Evolutionary conservation across 345 rosid species (phyloP), one percentile per base, ranked within the genome.

Genomic region (Pseudoturritis turrita): DNA sequence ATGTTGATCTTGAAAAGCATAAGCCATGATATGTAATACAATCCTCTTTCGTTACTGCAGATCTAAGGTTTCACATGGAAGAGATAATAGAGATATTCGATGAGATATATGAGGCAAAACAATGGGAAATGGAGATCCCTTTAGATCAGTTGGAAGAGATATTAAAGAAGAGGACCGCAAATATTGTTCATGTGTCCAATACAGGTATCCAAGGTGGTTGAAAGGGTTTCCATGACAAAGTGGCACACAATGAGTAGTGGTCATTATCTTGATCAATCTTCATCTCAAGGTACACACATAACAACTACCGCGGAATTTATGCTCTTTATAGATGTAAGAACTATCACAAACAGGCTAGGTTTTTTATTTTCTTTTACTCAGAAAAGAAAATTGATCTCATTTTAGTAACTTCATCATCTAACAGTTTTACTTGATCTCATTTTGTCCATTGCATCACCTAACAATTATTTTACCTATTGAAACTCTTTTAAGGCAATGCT

Each of bases 11-110:
- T 39, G 17, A 23, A 22, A 53, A 28, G 56, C 6, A 10, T 18
- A 45, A 39, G 36, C 53, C 53, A 21, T 70, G 52, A 29, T 69
- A 28, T 15, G 10, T 10, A 33, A 39, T 58, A 15, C 25, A 18
- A 56, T 40, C 52, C 18, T 37, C 26, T 37, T 63, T 22, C 47
- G 8, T 71, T 12, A 50, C 73, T 49, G 79, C 91, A 91, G 95
- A 88, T 74, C 57, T 85, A 28, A 88, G 82, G 29, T 81, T 87
- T 71, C 85, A 78, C 71, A 78, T 86, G 52, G 89, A 86, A 55
- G 98, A 89, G 80, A 88, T 88, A 59, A 62, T 87, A 67, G 82
- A 85, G 66, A 92, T 96, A 79, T 88, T 82, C 87, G 83, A 88
- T 62, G 95, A 94, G 77, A 85, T 91, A 89, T 55, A 77, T 69